Conservation (phyloP, 768 basidiomycete genomes). For the Galerina sulciceps region DNA sequence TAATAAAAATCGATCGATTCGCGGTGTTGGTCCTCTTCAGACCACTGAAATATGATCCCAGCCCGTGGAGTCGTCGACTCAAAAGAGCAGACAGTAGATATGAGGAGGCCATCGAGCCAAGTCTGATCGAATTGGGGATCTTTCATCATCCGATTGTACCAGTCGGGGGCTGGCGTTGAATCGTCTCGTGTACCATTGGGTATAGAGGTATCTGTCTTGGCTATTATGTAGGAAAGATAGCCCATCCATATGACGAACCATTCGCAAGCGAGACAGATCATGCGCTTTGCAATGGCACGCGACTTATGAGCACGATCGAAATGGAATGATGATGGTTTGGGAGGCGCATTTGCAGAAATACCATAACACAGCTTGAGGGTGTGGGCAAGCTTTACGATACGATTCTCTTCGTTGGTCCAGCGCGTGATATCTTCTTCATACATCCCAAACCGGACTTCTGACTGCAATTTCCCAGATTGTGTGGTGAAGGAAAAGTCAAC, state of each 20-base stretch:
- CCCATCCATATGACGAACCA: slow-evolving; percentile 11
- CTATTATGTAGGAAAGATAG: neutral
- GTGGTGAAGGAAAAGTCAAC: no score
- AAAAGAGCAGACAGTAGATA: neutral
- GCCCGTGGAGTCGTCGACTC: neutral
- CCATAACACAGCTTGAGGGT: no score
- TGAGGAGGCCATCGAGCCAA: slow-evolving; percentile 1
- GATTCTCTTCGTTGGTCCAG: no score
- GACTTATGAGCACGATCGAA: neutral
- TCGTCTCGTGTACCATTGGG: neutral
- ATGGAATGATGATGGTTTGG: neutral
- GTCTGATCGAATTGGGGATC: neutral
- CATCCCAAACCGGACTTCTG: no score
- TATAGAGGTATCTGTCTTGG: neutral
- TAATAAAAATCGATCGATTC: neutral
- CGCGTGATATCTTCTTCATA: no score
- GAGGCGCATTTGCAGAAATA: neutral
- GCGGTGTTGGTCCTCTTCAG: neutral
- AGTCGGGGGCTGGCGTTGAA: neutral
- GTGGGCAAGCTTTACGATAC: no score
- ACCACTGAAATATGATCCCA: neutral
- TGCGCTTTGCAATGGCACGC: neutral
- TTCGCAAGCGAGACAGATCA: neutral
- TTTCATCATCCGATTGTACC: neutral
- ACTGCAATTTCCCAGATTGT: no score